Conservation (phyloP, 192 early-diverging fungal species). For the Coemansia pectinata region DNA sequence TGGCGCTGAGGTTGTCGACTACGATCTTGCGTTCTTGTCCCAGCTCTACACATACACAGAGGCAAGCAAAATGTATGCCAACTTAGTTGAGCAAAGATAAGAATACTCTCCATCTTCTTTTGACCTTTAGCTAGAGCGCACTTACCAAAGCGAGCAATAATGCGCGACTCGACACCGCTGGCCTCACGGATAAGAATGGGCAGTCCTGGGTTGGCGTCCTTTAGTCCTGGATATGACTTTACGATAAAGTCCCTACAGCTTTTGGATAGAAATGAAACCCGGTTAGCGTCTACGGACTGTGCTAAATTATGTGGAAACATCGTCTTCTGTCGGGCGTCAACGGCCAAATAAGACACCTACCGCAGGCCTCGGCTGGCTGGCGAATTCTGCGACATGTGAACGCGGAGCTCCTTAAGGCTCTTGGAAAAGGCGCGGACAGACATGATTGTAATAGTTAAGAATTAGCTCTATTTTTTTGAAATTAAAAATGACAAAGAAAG, state of each 20-base stretch:
- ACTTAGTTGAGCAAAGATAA: background rate
- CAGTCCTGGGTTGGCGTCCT: constrained; percentile 81
- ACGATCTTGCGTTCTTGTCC: constrained; percentile 79
- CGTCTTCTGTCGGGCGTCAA: too few relatives aligned
- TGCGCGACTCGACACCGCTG: constrained; percentile 75
- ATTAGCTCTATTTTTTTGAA: background rate
- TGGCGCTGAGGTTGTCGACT: constrained; percentile 70
- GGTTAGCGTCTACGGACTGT: background rate
- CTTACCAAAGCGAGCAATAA: constrained; percentile 90
- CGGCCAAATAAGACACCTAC: constrained; percentile 42
- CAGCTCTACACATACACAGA: constrained; percentile 57
- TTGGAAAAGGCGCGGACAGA: constrained; percentile 57
- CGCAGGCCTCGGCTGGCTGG: constrained; percentile 76
- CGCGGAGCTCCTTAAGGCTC: constrained; percentile 83
- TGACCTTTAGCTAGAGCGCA: background rate
- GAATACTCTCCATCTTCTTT: background rate
- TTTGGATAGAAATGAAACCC: background rate
- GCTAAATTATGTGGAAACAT: background rate
- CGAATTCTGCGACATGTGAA: constrained; percentile 84
- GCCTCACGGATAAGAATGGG: constrained; percentile 93
- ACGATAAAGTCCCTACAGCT: constrained; percentile 77
- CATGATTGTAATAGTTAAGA: constrained; percentile 15
- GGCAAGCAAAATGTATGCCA: background rate
- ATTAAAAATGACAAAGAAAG: background rate
- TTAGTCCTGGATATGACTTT: constrained; percentile 78